phyloP scores from a whole-genome alignment of 768 basidiomycete genomes.

The Russula vinacea region DNA sequence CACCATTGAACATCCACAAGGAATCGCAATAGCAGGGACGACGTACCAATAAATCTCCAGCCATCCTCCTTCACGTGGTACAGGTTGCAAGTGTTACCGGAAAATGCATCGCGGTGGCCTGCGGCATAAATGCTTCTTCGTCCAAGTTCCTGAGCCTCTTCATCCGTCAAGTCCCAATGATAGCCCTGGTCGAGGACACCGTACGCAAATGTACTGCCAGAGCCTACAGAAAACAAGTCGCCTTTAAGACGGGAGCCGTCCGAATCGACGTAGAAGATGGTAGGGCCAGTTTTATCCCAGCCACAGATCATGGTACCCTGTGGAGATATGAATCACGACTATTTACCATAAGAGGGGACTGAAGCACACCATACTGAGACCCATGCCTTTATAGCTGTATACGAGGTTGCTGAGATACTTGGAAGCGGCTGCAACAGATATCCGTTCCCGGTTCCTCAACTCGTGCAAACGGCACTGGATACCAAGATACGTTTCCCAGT shows the following conservation, averaged over 20 bases:
- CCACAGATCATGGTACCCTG: constrained; percentile 99
- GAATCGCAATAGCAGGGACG: background rate
- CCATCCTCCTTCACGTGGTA: constrained; percentile 94
- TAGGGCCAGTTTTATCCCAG: constrained; percentile 98
- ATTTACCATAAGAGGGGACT: background rate
- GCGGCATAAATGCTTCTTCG: constrained; percentile 94
- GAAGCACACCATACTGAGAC: constrained; percentile 86
- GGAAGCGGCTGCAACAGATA: constrained; percentile 98
- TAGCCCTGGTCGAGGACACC: constrained; percentile 97
- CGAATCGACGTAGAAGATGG: constrained; percentile 96
- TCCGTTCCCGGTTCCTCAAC: constrained; percentile 92
- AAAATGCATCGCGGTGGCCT: constrained; percentile 94
- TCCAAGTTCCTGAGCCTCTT: constrained; percentile 92
- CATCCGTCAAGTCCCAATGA: constrained; percentile 87
- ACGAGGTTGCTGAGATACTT: constrained; percentile 97
- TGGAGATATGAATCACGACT: constrained; percentile 11
- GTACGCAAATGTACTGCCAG: constrained; percentile 98
- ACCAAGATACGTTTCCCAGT: constrained; percentile 99
- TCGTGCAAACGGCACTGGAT: constrained; percentile 97
- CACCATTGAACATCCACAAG: constrained; percentile 23
- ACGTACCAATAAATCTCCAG: constrained; percentile 92
- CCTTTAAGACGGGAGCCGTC: constrained; percentile 95
- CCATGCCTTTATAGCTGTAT: constrained; percentile 99
- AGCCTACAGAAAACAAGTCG: constrained; percentile 97
- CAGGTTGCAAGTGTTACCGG: constrained; percentile 93